A percentile compares a stretch with the other conserved stretches of the same genome.
Conservation (phyloP, 371 early-diverging fungal genomes). For the Rhizopus stolonifer region DNA sequence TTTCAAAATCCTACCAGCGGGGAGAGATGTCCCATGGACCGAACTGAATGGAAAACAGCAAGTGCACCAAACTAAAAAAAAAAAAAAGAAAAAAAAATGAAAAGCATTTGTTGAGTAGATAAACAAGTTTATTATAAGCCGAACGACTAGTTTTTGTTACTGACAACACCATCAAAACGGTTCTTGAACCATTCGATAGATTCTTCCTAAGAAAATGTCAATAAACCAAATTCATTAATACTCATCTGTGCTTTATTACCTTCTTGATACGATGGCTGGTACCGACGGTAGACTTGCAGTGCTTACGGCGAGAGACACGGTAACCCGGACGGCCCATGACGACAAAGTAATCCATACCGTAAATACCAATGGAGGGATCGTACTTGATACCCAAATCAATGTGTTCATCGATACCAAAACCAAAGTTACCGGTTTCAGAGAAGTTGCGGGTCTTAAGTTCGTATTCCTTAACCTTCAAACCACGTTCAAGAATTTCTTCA, state of each 20-base stretch:
- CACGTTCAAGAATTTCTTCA: slow-evolving; percentile 97
- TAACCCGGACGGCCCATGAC: too few relatives aligned
- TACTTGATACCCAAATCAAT: slow-evolving; percentile 99
- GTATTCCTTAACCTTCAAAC: slow-evolving; percentile 99
- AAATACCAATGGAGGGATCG: slow-evolving; percentile 99
- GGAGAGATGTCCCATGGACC: slow-evolving; percentile 84
- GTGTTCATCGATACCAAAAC: slow-evolving; percentile 99
- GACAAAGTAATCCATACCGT: too few relatives aligned
- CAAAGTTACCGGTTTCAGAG: slow-evolving; percentile 99
- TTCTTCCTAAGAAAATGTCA: slow-evolving; percentile 52
- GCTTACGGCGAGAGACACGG: too few relatives aligned
- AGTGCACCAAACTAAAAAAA: slow-evolving; percentile 7
- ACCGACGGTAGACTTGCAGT: too few relatives aligned
- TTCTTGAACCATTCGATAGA: slow-evolving; percentile 86
- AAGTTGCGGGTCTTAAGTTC: slow-evolving; percentile 96
- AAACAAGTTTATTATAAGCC: too few relatives aligned
- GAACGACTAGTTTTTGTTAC: slow-evolving; percentile 59
- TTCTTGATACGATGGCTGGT: too few relatives aligned
- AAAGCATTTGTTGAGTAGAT: too few relatives aligned
- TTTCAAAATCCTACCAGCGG: slow-evolving; percentile 62
- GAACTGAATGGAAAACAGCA: slow-evolving; percentile 69
- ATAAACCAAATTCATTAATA: not conserved
- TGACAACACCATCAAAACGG: slow-evolving; percentile 87
- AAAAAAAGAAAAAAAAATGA: too few relatives aligned
- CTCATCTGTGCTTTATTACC: slow-evolving; percentile 8